Evolutionary conservation across 2,329 filamentous ascomycete genomes (phyloP).

Genomic region (Fusarium sp.): DNA sequence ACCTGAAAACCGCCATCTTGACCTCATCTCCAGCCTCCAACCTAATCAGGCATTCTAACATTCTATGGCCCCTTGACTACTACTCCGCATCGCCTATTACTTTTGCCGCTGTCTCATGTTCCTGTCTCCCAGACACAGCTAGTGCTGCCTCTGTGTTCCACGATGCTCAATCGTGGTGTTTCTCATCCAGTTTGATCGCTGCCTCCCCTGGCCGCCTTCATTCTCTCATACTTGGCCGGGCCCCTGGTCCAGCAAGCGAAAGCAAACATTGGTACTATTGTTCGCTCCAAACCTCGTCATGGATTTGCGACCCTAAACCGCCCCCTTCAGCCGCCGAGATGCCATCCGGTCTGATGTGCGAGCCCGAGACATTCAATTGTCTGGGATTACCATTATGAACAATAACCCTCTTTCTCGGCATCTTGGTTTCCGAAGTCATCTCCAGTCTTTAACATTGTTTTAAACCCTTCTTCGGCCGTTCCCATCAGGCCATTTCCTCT

Average conservation of each 20-base stretch:
- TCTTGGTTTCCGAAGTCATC: slow-evolving; percentile 51
- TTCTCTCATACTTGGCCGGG: not conserved
- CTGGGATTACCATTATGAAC: slow-evolving; percentile 54
- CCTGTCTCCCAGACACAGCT: slow-evolving; percentile 35
- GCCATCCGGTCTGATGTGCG: slow-evolving; percentile 54
- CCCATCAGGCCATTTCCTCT: slow-evolving; percentile 54
- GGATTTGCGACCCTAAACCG: slow-evolving; percentile 32
- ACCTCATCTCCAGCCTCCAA: slow-evolving; percentile 9
- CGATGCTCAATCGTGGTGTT: slow-evolving; percentile 38
- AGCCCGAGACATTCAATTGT: slow-evolving; percentile 46
- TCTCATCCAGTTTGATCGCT: slow-evolving; percentile 47
- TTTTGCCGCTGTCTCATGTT: slow-evolving; percentile 43
- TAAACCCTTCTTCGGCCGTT: slow-evolving; percentile 52
- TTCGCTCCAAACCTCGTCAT: slow-evolving; percentile 31
- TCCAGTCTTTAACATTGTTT: slow-evolving; percentile 52
- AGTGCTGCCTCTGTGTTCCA: slow-evolving; percentile 28
- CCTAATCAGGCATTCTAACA: slow-evolving; percentile 3
- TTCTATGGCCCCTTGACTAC: slow-evolving; percentile 20
- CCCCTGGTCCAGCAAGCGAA: slow-evolving; percentile 16
- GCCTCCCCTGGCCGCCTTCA: slow-evolving; percentile 18
- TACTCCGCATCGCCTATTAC: slow-evolving; percentile 17
- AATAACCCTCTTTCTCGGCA: slow-evolving; percentile 58
- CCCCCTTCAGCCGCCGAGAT: slow-evolving; percentile 48
- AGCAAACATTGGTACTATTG: slow-evolving; percentile 8
- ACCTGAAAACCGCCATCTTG: slow-evolving; percentile 33